These are phyloP conservation scores for Paramecium bursaria DNA, from an alignment of 73 alveolate genomes.

Conservation along the genomic window DNA sequence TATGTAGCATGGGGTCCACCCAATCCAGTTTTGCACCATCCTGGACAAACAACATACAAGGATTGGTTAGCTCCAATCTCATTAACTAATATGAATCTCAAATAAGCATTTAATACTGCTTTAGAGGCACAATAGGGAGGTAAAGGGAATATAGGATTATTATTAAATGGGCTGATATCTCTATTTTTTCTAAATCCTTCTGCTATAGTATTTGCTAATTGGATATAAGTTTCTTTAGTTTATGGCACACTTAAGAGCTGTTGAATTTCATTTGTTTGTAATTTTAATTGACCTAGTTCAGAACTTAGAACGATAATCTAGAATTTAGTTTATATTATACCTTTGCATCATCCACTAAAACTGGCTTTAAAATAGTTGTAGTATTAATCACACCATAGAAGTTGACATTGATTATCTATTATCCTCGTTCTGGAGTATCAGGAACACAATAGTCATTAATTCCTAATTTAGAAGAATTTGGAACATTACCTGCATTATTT, in stretches of 20 bases:
- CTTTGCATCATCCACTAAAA: conserved; percentile 30
- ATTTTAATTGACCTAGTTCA: neutral
- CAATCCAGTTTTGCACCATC: conserved; percentile 53
- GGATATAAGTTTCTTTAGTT: neutral
- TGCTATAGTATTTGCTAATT: too few species aligned
- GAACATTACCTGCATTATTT: conserved; percentile 61
- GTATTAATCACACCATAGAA: neutral
- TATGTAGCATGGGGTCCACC: conserved; percentile 52
- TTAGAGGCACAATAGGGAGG: conserved; percentile 14
- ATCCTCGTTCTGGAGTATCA: too few species aligned
- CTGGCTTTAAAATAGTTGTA: neutral
- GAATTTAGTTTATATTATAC: too few species aligned
- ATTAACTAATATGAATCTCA: conserved; percentile 1
- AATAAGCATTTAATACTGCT: conserved; percentile 27
- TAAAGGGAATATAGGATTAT: too few species aligned
- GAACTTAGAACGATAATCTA: conserved; percentile 12
- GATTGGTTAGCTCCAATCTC: conserved; percentile 11
- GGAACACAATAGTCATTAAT: too few species aligned
- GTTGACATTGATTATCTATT: conserved; percentile 6
- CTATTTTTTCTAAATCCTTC: neutral
- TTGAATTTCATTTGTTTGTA: neutral
- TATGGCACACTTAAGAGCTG: neutral
- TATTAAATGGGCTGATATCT: too few species aligned
- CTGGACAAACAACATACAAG: conserved; percentile 22
- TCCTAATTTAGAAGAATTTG: too few species aligned